These are phyloP conservation scores for Malbranchea cinnamomea DNA, from an alignment of 2,329 filamentous ascomycete species.

Conservation along the genomic window DNA sequence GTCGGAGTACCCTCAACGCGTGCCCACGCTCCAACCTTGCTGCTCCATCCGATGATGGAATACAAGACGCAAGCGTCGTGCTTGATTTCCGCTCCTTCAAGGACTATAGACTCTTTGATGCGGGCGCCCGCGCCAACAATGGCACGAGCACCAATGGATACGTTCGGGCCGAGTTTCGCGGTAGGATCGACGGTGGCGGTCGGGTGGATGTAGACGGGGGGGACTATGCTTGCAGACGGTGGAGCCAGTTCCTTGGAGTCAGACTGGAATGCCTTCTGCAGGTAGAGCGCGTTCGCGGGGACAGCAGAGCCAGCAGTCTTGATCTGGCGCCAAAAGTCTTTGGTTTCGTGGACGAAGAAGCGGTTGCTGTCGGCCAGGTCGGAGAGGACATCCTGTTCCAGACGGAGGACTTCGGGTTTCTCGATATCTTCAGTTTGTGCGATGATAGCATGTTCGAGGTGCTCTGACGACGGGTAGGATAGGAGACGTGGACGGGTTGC, in stretches of 20 bases:
- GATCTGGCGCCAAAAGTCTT: slow-evolving; percentile 99
- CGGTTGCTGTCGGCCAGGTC: slow-evolving; percentile 94
- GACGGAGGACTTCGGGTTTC: slow-evolving; percentile 74
- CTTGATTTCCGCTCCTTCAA: slow-evolving; percentile 90
- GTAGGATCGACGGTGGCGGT: slow-evolving; percentile 81
- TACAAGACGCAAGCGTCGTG: slow-evolving; percentile 93
- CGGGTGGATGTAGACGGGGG: slow-evolving; percentile 91
- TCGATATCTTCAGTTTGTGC: slow-evolving; percentile 56
- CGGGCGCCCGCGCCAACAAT: slow-evolving; percentile 73
- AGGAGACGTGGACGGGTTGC: slow-evolving; percentile 78
- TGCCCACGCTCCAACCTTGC: slow-evolving; percentile 93
- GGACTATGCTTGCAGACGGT: slow-evolving; percentile 74
- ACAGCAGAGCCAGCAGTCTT: slow-evolving; percentile 97
- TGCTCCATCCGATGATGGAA: slow-evolving; percentile 93
- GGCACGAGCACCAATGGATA: slow-evolving; percentile 84
- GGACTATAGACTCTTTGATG: slow-evolving; percentile 88
- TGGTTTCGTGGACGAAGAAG: slow-evolving; percentile 97
- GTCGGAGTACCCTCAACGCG: slow-evolving; percentile 91
- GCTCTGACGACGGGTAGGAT: slow-evolving; percentile 92
- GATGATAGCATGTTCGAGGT: slow-evolving; percentile 59
- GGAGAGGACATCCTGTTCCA: slow-evolving; percentile 93
- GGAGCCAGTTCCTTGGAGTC: slow-evolving; percentile 67
- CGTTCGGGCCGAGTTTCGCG: slow-evolving; percentile 92
- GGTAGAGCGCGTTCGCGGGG: slow-evolving; percentile 89
- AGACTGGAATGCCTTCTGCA: slow-evolving; percentile 81